phyloP scores from a whole-genome alignment of 1,139 yeast genomes.

The Yamadazyma spencermartinsiae region DNA sequence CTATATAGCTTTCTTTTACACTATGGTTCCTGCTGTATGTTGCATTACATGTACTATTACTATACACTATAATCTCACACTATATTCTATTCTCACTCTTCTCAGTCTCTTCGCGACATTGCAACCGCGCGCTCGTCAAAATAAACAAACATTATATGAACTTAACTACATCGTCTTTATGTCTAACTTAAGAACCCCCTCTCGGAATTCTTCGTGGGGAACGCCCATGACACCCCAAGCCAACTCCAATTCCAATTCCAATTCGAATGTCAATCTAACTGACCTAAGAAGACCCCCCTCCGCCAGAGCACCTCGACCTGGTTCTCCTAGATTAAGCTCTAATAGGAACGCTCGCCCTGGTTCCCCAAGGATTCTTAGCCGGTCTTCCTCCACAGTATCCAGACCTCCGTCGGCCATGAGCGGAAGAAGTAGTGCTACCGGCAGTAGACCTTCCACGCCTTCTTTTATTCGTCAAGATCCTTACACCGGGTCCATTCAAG shows the following conservation, averaged over 20 bases:
- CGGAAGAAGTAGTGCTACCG: slow-evolving; percentile 16
- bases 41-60: too few relatives aligned
- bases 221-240: slow-evolving; percentile 18
- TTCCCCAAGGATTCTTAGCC: slow-evolving; percentile 3
- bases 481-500: slow-evolving; percentile 52
- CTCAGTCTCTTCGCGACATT: too few relatives aligned
- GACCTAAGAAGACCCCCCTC: slow-evolving; percentile 30
- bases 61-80: too few relatives aligned
- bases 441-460: slow-evolving; percentile 44
- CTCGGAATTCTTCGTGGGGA: slow-evolving; percentile 26
- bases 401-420: slow-evolving; percentile 41
- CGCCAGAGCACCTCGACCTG: slow-evolving; percentile 21
- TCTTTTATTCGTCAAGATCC: slow-evolving; percentile 33
- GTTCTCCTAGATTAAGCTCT: slow-evolving; percentile 22
- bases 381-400: slow-evolving; percentile 1
- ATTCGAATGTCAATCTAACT: slow-evolving; percentile 19
- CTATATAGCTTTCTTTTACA: too few relatives aligned
- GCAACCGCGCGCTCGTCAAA: slow-evolving; percentile 2
- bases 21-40: too few relatives aligned
- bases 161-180: neutral
- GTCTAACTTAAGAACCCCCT: slow-evolving; percentile 4
- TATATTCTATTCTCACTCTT: neutral
- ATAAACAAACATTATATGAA: slow-evolving; percentile 17
- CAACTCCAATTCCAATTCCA: too few relatives aligned
- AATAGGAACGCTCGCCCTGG: neutral